A percentile compares a stretch with the other conserved stretches of the same genome.
Conservation (phyloP, 495 filamentous ascomycete genomes). For the Filosporella fistucella region DNA sequence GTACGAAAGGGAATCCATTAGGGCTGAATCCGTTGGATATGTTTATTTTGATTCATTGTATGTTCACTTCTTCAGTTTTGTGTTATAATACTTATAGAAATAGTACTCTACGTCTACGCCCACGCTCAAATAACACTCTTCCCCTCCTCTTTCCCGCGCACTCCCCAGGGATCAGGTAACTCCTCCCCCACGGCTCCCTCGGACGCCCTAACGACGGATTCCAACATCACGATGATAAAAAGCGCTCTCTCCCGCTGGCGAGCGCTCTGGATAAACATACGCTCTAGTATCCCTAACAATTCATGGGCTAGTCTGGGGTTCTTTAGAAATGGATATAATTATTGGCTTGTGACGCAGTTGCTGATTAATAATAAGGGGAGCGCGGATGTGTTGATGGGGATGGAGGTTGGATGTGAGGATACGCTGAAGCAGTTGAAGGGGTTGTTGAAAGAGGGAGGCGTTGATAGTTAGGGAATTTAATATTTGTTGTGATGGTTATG, state of each 20-base stretch:
- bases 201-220: background rate
- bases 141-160: slow-evolving; percentile 2
- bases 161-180: background rate
- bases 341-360: slow-evolving; percentile 17
- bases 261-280: slow-evolving; percentile 11
- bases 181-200: slow-evolving; percentile 3
- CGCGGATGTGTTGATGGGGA: slow-evolving; percentile 7
- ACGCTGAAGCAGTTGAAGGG: slow-evolving; percentile 6
- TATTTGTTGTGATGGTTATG: too few species aligned
- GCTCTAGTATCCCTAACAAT: slow-evolving; percentile 4
- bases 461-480: background rate
- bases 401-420: slow-evolving; percentile 19
- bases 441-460: slow-evolving; percentile 6
- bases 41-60: slow-evolving; percentile 17
- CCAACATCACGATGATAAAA: slow-evolving; percentile 11
- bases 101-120: slow-evolving; percentile 17
- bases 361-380: slow-evolving; percentile 15
- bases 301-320: slow-evolving; percentile 17
- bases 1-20: slow-evolving; percentile 10
- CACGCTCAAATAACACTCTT: slow-evolving; percentile 16
- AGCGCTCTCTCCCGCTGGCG: slow-evolving; percentile 13
- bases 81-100: background rate
- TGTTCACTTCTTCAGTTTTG: background rate
- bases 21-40: slow-evolving; percentile 16
- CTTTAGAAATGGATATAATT: slow-evolving; percentile 17